Evolutionary conservation across 208 protist genomes (phyloP).

Genomic region (Leishmania turanica): DNA sequence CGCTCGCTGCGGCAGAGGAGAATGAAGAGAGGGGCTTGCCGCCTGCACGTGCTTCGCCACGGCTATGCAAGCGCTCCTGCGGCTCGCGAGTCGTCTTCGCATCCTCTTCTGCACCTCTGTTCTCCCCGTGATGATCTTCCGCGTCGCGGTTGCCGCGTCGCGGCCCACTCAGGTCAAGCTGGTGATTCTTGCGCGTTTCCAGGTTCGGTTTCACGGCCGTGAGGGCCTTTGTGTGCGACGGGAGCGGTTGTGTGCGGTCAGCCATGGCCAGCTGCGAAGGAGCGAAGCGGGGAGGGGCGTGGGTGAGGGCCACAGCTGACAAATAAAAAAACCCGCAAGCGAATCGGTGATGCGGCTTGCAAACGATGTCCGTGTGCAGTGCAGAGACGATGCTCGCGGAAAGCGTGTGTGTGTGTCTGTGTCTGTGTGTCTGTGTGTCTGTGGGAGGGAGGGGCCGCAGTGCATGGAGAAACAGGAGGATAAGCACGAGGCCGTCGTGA

Average conservation of each 20-base stretch:
- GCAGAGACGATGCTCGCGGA: background rate
- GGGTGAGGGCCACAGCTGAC: background rate
- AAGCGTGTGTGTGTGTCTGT: background rate
- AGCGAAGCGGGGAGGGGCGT: background rate
- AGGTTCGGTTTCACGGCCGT: background rate
- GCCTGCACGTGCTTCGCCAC: background rate
- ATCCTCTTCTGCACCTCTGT: background rate
- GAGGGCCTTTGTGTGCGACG: conserved; percentile 2
- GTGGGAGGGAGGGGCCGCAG: background rate
- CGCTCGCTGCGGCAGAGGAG: background rate
- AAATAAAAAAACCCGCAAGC: background rate
- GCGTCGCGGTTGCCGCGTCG: background rate
- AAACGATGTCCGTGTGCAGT: background rate
- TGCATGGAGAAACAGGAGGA: background rate
- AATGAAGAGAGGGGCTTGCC: background rate
- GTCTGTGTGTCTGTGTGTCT: background rate
- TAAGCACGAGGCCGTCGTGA: background rate
- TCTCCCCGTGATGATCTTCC: background rate
- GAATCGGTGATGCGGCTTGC: background rate
- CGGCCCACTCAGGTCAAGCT: background rate
- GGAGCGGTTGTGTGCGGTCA: background rate
- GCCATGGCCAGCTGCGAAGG: background rate
- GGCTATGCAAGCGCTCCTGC: background rate
- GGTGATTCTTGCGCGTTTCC: background rate
- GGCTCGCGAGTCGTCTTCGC: background rate